Evolutionary conservation across 352 stramenopile species (phyloP).

Genomic region (Lagenidium giganteum): DNA sequence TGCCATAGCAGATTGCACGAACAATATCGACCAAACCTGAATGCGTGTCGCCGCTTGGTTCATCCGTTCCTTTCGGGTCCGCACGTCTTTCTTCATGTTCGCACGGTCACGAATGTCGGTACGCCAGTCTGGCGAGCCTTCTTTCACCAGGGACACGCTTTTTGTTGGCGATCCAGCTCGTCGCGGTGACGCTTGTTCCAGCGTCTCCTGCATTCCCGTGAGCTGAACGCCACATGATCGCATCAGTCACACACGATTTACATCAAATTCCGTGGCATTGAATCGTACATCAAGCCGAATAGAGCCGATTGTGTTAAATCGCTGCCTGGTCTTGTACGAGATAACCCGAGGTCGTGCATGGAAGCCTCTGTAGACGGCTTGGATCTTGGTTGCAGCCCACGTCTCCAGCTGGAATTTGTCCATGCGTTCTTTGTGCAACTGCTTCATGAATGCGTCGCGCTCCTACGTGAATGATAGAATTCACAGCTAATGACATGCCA

Average conservation of each 20-base stretch:
- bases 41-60: constrained; percentile 35
- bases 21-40: too few relatives aligned
- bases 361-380: constrained; percentile 54
- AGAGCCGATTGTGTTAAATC: constrained; percentile 26
- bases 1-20: too few relatives aligned
- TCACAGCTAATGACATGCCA: too few relatives aligned
- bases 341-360: constrained; percentile 29
- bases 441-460: constrained; percentile 54
- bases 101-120: constrained; percentile 37
- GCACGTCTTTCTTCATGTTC: constrained; percentile 33
- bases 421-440: constrained; percentile 38
- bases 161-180: not conserved
- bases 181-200: constrained; percentile 11
- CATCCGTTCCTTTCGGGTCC: constrained; percentile 29
- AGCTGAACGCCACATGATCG: constrained; percentile 25
- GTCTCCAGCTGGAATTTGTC: constrained; percentile 41
- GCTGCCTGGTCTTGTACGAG: constrained; percentile 35
- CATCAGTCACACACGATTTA: too few relatives aligned
- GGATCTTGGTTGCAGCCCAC: constrained; percentile 65
- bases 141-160: constrained; percentile 33
- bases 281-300: constrained; percentile 32
- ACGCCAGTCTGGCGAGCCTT: too few relatives aligned
- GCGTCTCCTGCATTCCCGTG: constrained; percentile 34
- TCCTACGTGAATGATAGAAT: constrained; percentile 27
- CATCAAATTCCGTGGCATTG: not conserved